Conservation (phyloP, 179 eudicot genomes). For the Kewa caespitosa region DNA sequence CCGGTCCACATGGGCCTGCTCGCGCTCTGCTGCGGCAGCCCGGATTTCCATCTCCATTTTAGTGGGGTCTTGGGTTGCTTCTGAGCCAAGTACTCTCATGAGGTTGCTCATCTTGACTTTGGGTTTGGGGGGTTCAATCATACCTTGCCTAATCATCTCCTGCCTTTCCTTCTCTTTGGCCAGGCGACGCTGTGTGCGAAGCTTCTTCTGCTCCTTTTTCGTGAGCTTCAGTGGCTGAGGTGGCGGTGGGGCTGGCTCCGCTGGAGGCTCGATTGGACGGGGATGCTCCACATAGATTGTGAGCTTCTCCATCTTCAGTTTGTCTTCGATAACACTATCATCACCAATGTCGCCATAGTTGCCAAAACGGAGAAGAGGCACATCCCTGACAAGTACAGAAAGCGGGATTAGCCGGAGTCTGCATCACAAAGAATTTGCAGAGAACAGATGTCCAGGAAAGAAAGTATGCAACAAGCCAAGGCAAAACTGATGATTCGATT, state of each 20-base stretch:
- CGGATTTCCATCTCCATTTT: constrained; percentile 81
- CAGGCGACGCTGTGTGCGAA: constrained; percentile 83
- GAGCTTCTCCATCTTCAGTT: constrained; percentile 66
- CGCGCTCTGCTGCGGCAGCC: constrained; percentile 95
- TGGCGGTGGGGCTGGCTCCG: constrained; percentile 83
- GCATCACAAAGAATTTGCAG: background rate
- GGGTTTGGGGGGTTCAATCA: constrained; percentile 85
- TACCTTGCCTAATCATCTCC: constrained; percentile 97
- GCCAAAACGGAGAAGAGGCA: constrained; percentile 58
- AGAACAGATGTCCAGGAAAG: no score
- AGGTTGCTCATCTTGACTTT: constrained; percentile 98
- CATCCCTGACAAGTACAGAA: constrained; percentile 65
- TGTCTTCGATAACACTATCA: constrained; percentile 45
- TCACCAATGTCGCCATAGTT: constrained; percentile 48
- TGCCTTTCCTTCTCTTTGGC: constrained; percentile 84
- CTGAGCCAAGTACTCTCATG: constrained; percentile 86
- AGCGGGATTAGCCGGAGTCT: no score
- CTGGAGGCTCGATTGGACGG: constrained; percentile 88
- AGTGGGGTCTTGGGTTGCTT: constrained; percentile 97
- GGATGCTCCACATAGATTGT: constrained; percentile 92
- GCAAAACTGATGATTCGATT: no score
- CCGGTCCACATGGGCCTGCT: constrained; percentile 91
- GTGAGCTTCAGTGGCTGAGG: constrained; percentile 96
- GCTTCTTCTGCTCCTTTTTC: constrained; percentile 93
- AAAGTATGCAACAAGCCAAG: no score